phyloP scores from a whole-genome alignment of 371 early-diverging fungal genomes.

The Dichotomocladium elegans region DNA sequence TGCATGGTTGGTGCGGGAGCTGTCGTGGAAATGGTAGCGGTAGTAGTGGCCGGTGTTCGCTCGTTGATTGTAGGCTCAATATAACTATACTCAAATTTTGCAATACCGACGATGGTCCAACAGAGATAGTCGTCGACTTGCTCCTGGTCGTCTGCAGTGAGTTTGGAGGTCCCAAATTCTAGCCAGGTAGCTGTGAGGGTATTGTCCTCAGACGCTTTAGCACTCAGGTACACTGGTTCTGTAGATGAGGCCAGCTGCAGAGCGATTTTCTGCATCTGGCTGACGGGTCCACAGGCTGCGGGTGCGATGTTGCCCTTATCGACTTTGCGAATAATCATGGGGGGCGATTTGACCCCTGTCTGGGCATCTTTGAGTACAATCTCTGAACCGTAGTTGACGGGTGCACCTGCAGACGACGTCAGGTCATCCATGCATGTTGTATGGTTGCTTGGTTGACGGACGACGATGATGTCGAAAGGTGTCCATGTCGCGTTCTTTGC shows the following conservation, averaged over 20 bases:
- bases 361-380: constrained; percentile 67
- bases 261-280: constrained; percentile 87
- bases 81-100: constrained; percentile 49
- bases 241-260: constrained; percentile 46
- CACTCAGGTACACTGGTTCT: constrained; percentile 36
- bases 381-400: constrained; percentile 74
- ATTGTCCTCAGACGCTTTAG: constrained; percentile 6
- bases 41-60: background rate
- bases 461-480: constrained; percentile 67
- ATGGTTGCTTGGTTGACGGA: constrained; percentile 36
- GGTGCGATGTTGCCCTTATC: constrained; percentile 69
- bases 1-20: background rate
- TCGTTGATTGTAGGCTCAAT: too few species aligned
- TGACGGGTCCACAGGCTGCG: constrained; percentile 66
- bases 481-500: constrained; percentile 80
- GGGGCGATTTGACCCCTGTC: constrained; percentile 65
- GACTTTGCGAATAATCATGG: constrained; percentile 75
- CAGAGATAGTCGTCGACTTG: constrained; percentile 73
- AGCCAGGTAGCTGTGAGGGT: constrained; percentile 29
- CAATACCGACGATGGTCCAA: constrained; percentile 80
- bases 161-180: constrained; percentile 25
- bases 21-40: background rate
- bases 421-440: background rate
- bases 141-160: constrained; percentile 9
- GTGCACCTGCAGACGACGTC: constrained; percentile 16